Percentiles rank a stretch among this genome's conserved stretches.
Evolutionary conservation across 176 grass and related monocot genomes (phyloP).

Genomic region (Triticum urartu): DNA sequence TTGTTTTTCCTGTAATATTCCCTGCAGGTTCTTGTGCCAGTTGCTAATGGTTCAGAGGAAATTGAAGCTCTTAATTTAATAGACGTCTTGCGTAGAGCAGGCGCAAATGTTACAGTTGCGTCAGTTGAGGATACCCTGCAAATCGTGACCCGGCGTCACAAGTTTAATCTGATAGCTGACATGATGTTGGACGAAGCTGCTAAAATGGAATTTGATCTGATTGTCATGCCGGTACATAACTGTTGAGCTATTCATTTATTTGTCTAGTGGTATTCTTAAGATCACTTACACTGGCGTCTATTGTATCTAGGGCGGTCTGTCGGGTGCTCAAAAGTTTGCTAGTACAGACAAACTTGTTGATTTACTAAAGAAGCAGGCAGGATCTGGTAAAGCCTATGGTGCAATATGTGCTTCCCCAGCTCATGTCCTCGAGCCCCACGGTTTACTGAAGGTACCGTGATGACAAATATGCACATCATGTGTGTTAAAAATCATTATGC

Average conservation of each 20-base stretch:
- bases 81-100: slow-evolving; percentile 75
- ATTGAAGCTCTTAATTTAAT: slow-evolving; percentile 88
- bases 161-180: slow-evolving; percentile 87
- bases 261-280: neutral
- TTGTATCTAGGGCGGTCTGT: slow-evolving; percentile 59
- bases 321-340: slow-evolving; percentile 66
- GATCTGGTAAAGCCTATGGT: slow-evolving; percentile 66
- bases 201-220: slow-evolving; percentile 82
- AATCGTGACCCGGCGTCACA: slow-evolving; percentile 70
- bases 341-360: slow-evolving; percentile 58
- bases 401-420: slow-evolving; percentile 91
- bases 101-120: slow-evolving; percentile 73
- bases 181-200: slow-evolving; percentile 66
- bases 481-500: neutral
- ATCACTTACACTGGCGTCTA: neutral
- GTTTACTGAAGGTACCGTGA: slow-evolving; percentile 66
- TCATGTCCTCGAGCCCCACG: slow-evolving; percentile 67
- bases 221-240: slow-evolving; percentile 74
- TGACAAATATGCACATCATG: neutral
- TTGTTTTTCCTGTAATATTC: neutral
- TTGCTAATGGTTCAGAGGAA: slow-evolving; percentile 97
- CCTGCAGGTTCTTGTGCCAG: slow-evolving; percentile 82
- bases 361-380: slow-evolving; percentile 71
- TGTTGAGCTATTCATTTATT: neutral
- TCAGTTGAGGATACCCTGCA: slow-evolving; percentile 82